Base-by-base conservation (phyloP, 2,329 filamentous ascomycete genomes). In the Neofusicoccum laricinum region DNA sequence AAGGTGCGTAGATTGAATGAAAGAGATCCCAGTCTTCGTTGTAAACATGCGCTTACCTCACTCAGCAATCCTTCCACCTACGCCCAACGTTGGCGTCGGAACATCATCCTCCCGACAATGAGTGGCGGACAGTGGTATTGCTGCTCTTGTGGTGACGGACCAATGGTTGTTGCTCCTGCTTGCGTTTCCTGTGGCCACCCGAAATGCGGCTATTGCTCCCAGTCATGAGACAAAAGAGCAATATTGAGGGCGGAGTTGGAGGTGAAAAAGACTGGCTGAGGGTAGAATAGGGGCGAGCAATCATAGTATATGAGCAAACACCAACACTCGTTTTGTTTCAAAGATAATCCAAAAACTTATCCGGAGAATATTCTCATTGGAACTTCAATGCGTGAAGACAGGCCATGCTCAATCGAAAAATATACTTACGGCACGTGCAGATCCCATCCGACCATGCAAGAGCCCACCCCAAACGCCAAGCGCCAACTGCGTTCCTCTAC, bases 81-180 rank as follows among this genome's bases (percentile, higher is more conserved):
- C 8, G 4, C n/a, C 11, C 30, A 36, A 36, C 48, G 3, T 17
- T 11, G 34, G 46, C 4, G n/a, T 11, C 11, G 21, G 30, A 32
- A 41, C 7, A 25, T 34, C n/a, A 14, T 19, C 6, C 30, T 17
- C 11, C 17, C 34, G n/a, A 32, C 40, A 34, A 59, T 59, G 55
- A 15, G 14, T 34, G 25, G 58, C n/a, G 21, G 21, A 11, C 41
- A 38, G n/a, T 61, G 58, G 58, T 61, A 61, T 17, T 61, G 58
- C 15, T 50, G 45, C 30, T 1, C 1, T 6, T 61, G 58, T 50
- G 32, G 58, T 8, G 58, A 61, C n/a, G 58, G 58, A 3, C 58
- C 58, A 15, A 49, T 50, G 45, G 45, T 61, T 36, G 58, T 61
- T 17, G 58, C 58, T n/a, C 58, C 58, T 8, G 11, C 58, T 11